Evolutionary conservation across 441 rosid genomes (phyloP), one percentile per base, ranked within the genome.

Genomic region (Croton laevigatus): DNA sequence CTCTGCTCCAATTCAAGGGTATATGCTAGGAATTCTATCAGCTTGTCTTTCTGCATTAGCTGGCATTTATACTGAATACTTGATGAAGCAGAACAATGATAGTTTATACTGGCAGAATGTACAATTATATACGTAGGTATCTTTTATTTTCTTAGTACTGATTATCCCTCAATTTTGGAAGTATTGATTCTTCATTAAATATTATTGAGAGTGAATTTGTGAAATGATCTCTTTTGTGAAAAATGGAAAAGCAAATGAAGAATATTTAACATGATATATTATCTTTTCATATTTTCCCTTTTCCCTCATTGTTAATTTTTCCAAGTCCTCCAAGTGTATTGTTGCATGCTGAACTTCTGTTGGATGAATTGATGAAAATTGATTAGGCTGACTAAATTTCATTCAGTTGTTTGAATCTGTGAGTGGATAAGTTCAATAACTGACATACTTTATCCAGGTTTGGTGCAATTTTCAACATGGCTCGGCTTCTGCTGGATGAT

Each of bases 51-150:
- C 97, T 3, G 97, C 97, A 40, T 71, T 85, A 42, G 97, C 97
- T 1, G 97, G 97, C 46, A 86, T 89, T 57, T 89, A 93, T 66
- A 88, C 95, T 37, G 97, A 90, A 79, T 92, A 84, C 81, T 82
- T 90, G 72, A 90, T 89, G 95, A 93, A 90, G 85, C 89, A 86
- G 88, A 93, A 90, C 68, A 86, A 76, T 64, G 98, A 89, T 72
- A 86, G 88, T 80, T 80, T 90, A 79, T 92, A 92, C 79, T 89
- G 95, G 91, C 98, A 92, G 79, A 90, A 92, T 71, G 71, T 90
- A 76, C 97, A 92, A 73, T 88, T 90, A 75, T 92, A 90, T 80
- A 85, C 87, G 91, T 92, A 81, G 81, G 91, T 87, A 84, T 79
- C 87, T 69, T 69, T 69, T 80, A 78, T 58, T 58, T 81, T 76